Base-by-base conservation (phyloP, 345 rosid species). In the Populus ilicifolia region DNA sequence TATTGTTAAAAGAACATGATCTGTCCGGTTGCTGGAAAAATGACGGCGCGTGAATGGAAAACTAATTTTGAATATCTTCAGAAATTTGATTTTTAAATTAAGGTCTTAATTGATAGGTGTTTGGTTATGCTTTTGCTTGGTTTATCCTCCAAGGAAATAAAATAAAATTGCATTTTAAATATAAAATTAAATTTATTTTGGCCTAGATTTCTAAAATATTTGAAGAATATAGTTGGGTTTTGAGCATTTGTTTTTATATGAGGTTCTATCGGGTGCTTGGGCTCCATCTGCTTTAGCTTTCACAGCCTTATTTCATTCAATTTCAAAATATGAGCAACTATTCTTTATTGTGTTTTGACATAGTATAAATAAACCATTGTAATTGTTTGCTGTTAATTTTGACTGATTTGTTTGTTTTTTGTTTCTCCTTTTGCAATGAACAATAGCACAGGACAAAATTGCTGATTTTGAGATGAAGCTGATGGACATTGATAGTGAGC, bases 401-500 rank as follows among this genome's bases (percentile, higher is more conserved):
- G 10, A 35, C 23, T 35, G 14, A 67, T 35, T 36, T 18, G 2
- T 14, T 67, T 67, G 20, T 35, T 8, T 67, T 67, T 67, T 27
- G 12, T n/a, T 69, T 23, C 44, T 23, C 21, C 0, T 63, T 65
- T 30, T 61, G 2, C 71, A 17, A 48, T 50, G 36, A 71, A 39
- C 72, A 81, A 79, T 75, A 96, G 98, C 97, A 0, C 99, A 96
- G 81, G 99, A 96, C 78, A 96, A 90, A 80, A 96, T 96, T 75
- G 89, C 99, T 0, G 99, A 96, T 62, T 96, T 93, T 74, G 99
- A 96, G 90, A 94, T 96, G 99, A 96, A 92, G 76, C 84, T 96
- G 83, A 96, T 94, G 99, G 98, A 94, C 86, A 92, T 96, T 2
- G 99, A 94, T 75, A 92, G 97, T 35, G 99, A 96, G 88, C 99